These are phyloP conservation scores for Fennellomyces sp. DNA, from an alignment of 371 early-diverging fungal genomes.

Conservation along the genomic window DNA sequence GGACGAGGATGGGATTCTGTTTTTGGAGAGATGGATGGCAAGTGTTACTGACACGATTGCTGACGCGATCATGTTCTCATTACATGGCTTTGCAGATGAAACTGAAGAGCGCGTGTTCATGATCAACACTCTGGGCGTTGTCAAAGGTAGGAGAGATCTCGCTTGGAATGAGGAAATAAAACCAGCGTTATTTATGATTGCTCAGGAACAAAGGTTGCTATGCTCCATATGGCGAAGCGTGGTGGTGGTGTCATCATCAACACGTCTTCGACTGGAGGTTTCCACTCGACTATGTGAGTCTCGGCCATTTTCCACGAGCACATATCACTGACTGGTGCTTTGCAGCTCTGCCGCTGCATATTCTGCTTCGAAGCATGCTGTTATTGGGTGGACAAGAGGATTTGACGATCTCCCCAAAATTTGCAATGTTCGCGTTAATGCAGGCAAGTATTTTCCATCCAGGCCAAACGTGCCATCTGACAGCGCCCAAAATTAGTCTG, in stretches of 20 bases:
- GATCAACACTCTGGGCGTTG: conserved; percentile 68
- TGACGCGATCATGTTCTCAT: not conserved
- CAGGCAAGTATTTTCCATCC: too few relatives aligned
- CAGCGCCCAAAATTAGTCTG: too few relatives aligned
- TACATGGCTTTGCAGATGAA: conserved; percentile 15
- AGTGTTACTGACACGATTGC: too few relatives aligned
- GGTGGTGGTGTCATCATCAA: conserved; percentile 56
- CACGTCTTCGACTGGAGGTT: conserved; percentile 27
- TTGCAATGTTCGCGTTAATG: conserved; percentile 44
- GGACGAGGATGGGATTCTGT: conserved; percentile 25
- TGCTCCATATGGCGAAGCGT: conserved; percentile 39
- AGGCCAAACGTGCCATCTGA: too few relatives aligned
- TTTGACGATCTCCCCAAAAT: conserved; percentile 22
- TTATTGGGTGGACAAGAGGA: conserved; percentile 25
- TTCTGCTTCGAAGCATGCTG: conserved; percentile 26
- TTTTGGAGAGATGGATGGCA: conserved; percentile 27
- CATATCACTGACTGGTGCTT: not conserved
- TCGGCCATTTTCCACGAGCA: too few relatives aligned
- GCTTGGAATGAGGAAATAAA: not conserved
- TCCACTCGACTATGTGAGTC: not conserved
- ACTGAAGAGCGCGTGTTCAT: conserved; percentile 52
- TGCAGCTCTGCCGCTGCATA: conserved; percentile 1
- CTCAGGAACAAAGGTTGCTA: conserved; percentile 37
- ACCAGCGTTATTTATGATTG: not conserved
- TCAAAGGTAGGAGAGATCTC: conserved; percentile 57